Evolutionary conservation across 2,329 filamentous ascomycete genomes (phyloP), one percentile per base, ranked within the genome.

Genomic region (Fusarium virguliforme): DNA sequence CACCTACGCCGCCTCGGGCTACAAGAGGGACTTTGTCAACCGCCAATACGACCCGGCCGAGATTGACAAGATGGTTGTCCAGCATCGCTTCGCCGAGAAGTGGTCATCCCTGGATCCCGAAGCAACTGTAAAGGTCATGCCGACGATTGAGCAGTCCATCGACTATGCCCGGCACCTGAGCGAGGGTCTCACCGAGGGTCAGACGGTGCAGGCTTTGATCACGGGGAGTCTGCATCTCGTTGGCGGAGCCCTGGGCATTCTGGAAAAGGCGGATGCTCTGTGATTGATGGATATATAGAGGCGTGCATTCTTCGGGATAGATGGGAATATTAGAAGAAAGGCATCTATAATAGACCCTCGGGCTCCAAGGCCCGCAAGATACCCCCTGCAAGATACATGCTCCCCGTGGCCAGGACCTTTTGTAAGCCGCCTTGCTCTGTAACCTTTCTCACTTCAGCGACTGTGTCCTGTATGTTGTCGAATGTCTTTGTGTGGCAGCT

Each of bases 351-450:
- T 70, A 80, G 74, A 62, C 74, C 74, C 12, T 81, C 80, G 8
- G 84, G 83, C 74, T 85, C 93, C 64, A 97, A 80, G 1, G 92
- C 90, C 78, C 92, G 91, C 58, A 97, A 83, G 50, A 94, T 84
- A 10, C 92, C 93, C 8, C 94, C 94, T 1, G 95, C 94, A 40
- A 97, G 85, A 84, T 97, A 92, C 76, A 97, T 82, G 79, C 94
- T 97, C 3, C 94, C 94, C 13, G 94, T 97, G 9, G 94, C 90
- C 60, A 97, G 82, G 0, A 91, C 89, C 78, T 90, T 88, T 15
- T 74, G 85, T 85, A 3, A 78, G 73, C 56, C 65, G 65, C 40
- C 67, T 76, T 80, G 79, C 60, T 35, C 55, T 2, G 74, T 74
- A 10, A 86, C 75, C 15, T 75, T 79, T 65, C 87, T 85, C 4